Evolutionary conservation across 2,329 filamentous ascomycete species (phyloP), one percentile per base, ranked within the genome.

Genomic region (Penicillium sp.): DNA sequence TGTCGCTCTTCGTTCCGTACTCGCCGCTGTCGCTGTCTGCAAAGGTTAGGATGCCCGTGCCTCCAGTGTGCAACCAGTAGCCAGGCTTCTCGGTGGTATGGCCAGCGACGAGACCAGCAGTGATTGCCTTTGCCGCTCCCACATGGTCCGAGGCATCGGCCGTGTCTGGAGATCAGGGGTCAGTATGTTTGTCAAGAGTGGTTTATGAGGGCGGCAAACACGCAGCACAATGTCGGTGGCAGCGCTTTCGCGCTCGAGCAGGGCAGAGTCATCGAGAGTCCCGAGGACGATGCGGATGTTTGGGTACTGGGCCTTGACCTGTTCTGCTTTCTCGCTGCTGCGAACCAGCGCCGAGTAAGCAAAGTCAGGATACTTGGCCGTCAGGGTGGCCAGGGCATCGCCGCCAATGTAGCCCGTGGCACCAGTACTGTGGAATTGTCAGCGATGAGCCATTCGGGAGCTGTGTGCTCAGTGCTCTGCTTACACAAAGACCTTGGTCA

Each of bases 241-340:
- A 1, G 62, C 57, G 15, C 69, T 67, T 43, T 75, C 72, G 20
- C 66, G 57, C 20, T 72, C 63, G 1, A 79, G 47, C 3, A 76
- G 38, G 1, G 66, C 58, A 2, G 59, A 55, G 41, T 67, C 65
- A 29, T 77, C 71, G 3, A 76, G 64, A 33, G 69, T 66, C 17
- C 77, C 77, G 40, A 77, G 72, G 1, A 78, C 72, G n/a, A 78
- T 63, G 10, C 65, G 65, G 35, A 75, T 59, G 4, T 65, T 69
- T 3, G 76, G 64, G 42, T 72, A 79, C 16, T 54, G 45, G 14
- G 51, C 50, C 4, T 57, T 60, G 7, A 70, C 54, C 20, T 62
- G 52, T 17, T 58, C 51, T 28, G 64, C 67, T 39, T 68, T 66
- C 11, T 64, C 58, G 6, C 54, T 52, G 21, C 59, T 64, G 32